Conservation (phyloP, 106 monocot species). For the Amphibolis antarctica region DNA sequence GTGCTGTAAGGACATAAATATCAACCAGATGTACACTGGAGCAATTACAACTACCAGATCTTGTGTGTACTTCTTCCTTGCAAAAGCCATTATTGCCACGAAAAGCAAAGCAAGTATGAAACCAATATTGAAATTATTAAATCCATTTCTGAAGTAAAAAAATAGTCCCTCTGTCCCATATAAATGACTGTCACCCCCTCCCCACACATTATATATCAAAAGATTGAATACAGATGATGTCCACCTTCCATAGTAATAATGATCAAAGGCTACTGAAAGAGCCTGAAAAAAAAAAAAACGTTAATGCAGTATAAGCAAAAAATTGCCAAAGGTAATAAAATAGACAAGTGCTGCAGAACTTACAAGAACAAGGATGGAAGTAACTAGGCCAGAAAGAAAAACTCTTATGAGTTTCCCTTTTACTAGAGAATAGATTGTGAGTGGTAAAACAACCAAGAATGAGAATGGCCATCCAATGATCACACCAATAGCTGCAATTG, state of each 20-base stretch:
- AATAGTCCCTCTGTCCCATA: conserved; percentile 78
- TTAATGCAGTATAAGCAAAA: conserved; percentile 1
- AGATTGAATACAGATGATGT: conserved; percentile 92
- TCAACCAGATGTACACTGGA: conserved; percentile 90
- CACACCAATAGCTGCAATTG: conserved; percentile 77
- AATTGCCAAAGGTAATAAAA: background rate
- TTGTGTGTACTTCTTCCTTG: conserved; percentile 64
- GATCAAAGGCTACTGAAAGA: conserved; percentile 60
- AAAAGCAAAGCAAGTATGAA: conserved; percentile 84
- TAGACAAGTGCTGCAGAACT: conserved; percentile 16
- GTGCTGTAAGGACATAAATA: conserved; percentile 88
- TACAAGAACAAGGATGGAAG: conserved; percentile 64
- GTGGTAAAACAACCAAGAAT: conserved; percentile 62
- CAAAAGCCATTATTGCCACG: conserved; percentile 44
- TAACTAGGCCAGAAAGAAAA: conserved; percentile 50
- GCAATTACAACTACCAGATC: conserved; percentile 78
- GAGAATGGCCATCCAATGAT: conserved; percentile 98
- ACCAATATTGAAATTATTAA: conserved; percentile 91
- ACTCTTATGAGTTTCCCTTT: conserved; percentile 51
- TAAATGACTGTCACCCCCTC: conserved; percentile 91
- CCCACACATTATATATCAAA: conserved; percentile 73
- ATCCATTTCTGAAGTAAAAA: conserved; percentile 91
- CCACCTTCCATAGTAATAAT: conserved; percentile 71
- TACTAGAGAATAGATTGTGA: conserved; percentile 55
- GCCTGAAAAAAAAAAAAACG: conserved; percentile 27